A percentile compares a stretch with the other conserved stretches of the same genome.
phyloP scores from a whole-genome alignment of 1,139 yeast genomes.

The Torulaspora pretoriensis region DNA sequence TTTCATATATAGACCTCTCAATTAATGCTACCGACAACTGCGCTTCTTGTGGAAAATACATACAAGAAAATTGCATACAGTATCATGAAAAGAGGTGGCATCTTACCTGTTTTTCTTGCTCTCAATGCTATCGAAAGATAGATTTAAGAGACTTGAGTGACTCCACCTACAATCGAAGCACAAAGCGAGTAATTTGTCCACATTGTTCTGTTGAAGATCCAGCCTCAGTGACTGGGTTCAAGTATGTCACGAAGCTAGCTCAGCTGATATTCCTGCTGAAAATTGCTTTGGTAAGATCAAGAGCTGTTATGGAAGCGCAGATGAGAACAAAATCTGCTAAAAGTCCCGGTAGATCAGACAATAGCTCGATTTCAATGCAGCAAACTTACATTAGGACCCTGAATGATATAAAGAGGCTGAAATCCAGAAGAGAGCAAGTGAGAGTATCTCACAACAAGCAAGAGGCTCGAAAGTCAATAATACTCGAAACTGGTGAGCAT shows the following conservation, averaged over 20 bases:
- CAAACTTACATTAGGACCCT: conserved; percentile 63
- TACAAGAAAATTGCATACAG: conserved; percentile 75
- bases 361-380: conserved; percentile 34
- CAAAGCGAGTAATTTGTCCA: conserved; percentile 49
- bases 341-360: conserved; percentile 16
- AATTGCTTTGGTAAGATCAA: conserved; percentile 79
- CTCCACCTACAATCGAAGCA: conserved; percentile 42
- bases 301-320: conserved; percentile 57
- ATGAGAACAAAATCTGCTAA: conserved; percentile 26
- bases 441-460: conserved; percentile 54
- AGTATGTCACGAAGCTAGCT: conserved; percentile 57
- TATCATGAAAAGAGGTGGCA: conserved; percentile 77
- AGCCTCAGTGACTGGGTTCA: conserved; percentile 54
- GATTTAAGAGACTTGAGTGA: conserved; percentile 41
- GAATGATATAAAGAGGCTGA: conserved; percentile 70
- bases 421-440: conserved; percentile 71
- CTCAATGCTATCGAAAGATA: conserved; percentile 46
- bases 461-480: conserved; percentile 54
- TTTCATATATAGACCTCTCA: conserved; percentile 49
- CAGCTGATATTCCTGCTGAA: conserved; percentile 75
- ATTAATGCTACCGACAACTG: conserved; percentile 77
- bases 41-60: conserved; percentile 61
- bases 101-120: conserved; percentile 62
- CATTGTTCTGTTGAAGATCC: conserved; percentile 52
- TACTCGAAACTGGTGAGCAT: conserved; percentile 44